These are phyloP conservation scores for Penicillium sp. DNA, from an alignment of 2,329 filamentous ascomycete genomes.

Conservation along the genomic window DNA sequence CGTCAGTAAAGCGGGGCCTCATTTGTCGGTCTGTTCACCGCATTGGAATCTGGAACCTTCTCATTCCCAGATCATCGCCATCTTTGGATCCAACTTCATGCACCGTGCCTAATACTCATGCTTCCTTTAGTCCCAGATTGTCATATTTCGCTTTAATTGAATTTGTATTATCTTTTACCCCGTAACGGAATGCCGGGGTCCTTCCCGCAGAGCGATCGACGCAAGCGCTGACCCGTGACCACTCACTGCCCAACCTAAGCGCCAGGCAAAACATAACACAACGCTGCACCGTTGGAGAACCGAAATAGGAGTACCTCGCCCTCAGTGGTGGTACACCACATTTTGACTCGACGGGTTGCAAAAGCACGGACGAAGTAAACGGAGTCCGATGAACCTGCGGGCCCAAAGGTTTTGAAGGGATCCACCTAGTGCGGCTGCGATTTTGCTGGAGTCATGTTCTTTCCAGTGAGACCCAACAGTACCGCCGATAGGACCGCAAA, in stretches of 20 bases:
- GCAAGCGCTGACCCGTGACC: slow-evolving; percentile 32
- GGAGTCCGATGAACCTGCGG: slow-evolving; percentile 19
- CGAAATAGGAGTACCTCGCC: slow-evolving; percentile 20
- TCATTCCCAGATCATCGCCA: not conserved
- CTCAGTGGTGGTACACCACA: slow-evolving; percentile 6
- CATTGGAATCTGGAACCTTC: slow-evolving; percentile 8
- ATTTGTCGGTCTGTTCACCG: slow-evolving; percentile 17
- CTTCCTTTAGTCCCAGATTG: not conserved
- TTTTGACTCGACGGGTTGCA: not conserved
- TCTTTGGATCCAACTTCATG: not conserved
- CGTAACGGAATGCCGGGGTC: slow-evolving; percentile 29
- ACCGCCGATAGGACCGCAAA: slow-evolving; percentile 32
- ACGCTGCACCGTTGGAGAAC: slow-evolving; percentile 12
- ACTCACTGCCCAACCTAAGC: slow-evolving; percentile 28
- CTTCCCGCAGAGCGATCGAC: slow-evolving; percentile 26
- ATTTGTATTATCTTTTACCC: not conserved
- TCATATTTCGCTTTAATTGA: not conserved
- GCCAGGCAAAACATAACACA: slow-evolving; percentile 25
- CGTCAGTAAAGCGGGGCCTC: slow-evolving; percentile 19
- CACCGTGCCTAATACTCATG: not conserved
- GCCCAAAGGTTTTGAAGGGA: slow-evolving; percentile 17
- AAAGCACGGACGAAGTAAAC: slow-evolving; percentile 13
- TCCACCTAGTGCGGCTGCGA: slow-evolving; percentile 28
- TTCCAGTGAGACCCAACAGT: slow-evolving; percentile 37
- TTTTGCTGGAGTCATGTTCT: slow-evolving; percentile 35